Evolutionary conservation across 2,329 filamentous ascomycete species (phyloP), one percentile per base, ranked within the genome.

Genomic region (Helicocarpus griseus): DNA sequence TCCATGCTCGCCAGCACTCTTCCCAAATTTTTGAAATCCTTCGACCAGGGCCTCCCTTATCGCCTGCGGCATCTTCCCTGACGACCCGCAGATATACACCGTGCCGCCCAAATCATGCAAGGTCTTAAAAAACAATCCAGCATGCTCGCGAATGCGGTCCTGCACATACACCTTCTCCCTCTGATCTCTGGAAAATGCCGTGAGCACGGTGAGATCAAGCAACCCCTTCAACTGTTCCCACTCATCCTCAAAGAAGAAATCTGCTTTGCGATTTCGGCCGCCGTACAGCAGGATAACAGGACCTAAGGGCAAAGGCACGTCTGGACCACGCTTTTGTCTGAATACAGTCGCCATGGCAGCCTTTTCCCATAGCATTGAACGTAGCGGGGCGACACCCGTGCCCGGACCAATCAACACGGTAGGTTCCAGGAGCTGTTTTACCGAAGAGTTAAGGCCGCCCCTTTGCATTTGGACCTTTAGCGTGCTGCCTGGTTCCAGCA

Each of bases 361-460:
- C n/a, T 89, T 85, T 58, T 94, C 84, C 64, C 86, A 83, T n/a
- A 93, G 76, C 58, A 96, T 76, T 4, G 85, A 81, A 2, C 90
- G 82, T 61, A 95, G 82, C 0, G 91, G 90, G 0, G 90, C 91
- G 29, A 96, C 74, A 5, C 90, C 90, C 0, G 90, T 96, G 2
- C 90, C 90, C 0, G 90, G 87, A 1, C 85, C 89, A 49, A 96
- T 80, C 61, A 90, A 81, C 31, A 95, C 73, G 6, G 90, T 77
- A 0, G 89, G 86, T 5, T 65, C 71, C 3, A 68, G 63, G 0
- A 74, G 61, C 57, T 81, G 70, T 33, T 56, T 72, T 56, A 65
- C 71, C 59, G 63, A 76, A 58, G 66, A 72, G 62, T 67, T 75
- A 22, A 80, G 65, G 14, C 78, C 70, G 55, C 77, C 73, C 64